phyloP scores from a whole-genome alignment of 257 asterid genomes.

The Apocynum venetum region DNA sequence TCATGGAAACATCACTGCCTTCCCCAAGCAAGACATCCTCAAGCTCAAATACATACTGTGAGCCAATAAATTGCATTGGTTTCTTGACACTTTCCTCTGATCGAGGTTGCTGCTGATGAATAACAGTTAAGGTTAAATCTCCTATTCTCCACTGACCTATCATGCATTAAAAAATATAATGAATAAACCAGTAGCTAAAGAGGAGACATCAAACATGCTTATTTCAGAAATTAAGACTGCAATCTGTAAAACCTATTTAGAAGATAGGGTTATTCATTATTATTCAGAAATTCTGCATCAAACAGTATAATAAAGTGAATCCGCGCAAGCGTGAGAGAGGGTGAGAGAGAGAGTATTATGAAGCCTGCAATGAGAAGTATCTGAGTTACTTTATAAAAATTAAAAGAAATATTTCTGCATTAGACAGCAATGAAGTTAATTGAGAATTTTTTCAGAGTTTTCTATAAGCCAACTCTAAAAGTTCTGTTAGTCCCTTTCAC shows the following conservation, averaged over 20 bases:
- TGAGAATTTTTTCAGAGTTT: background rate
- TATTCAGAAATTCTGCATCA: background rate
- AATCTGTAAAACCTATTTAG: background rate
- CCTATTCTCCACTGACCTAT: constrained; percentile 87
- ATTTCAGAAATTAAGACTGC: background rate
- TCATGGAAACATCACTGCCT: constrained; percentile 59
- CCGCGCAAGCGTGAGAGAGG: background rate
- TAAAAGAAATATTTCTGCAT: background rate
- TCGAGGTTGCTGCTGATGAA: constrained; percentile 22
- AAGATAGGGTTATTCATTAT: background rate
- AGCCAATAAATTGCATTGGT: constrained; percentile 22
- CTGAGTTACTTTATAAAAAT: background rate
- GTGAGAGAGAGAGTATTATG: background rate
- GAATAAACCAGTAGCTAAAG: background rate
- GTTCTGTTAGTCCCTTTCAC: background rate
- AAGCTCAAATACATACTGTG: constrained; percentile 43
- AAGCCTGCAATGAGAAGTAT: constrained; percentile 3
- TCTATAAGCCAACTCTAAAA: background rate
- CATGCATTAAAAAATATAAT: background rate
- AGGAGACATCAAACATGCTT: background rate
- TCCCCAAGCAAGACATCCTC: constrained; percentile 77
- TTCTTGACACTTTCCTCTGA: constrained; percentile 30
- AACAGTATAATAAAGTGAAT: background rate
- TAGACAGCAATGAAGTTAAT: background rate
- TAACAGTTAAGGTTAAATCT: constrained; percentile 43